Evolutionary conservation across 176 grass and related monocot species (phyloP).

Genomic region (Elaeis guineensis): DNA sequence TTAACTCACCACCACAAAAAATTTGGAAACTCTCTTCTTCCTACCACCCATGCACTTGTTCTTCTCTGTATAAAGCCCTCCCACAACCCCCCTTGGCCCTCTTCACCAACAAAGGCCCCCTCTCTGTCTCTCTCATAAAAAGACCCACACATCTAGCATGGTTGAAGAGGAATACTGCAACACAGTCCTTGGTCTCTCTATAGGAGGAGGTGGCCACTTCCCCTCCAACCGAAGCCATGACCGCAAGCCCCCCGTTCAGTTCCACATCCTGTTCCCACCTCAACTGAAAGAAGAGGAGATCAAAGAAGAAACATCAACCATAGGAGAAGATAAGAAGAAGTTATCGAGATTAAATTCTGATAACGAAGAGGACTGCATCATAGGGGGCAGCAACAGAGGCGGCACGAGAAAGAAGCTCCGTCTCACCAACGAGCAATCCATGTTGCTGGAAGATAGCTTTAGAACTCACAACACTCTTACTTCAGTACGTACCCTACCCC

Average conservation of each 20-base stretch:
- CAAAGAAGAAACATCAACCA: neutral
- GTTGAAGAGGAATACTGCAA: slow-evolving; percentile 9
- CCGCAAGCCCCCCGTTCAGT: neutral
- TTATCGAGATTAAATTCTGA: too few species aligned
- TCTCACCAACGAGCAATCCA: neutral
- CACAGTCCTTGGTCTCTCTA: neutral
- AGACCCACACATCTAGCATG: too few species aligned
- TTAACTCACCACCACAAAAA: too few species aligned
- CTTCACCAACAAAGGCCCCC: too few species aligned
- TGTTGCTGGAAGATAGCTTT: slow-evolving; percentile 1
- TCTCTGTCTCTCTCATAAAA: too few species aligned
- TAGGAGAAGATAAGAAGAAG: too few species aligned
- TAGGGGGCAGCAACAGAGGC: neutral
- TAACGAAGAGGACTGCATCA: too few species aligned
- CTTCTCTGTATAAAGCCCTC: too few species aligned
- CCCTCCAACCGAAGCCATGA: neutral
- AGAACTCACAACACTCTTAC: slow-evolving; percentile 1
- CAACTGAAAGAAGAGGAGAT: too few species aligned
- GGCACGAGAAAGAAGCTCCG: neutral
- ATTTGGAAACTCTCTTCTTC: too few species aligned
- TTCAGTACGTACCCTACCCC: neutral
- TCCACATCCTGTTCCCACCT: neutral
- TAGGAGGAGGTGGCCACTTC: neutral
- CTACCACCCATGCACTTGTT: too few species aligned
- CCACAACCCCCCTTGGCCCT: too few species aligned